Evolutionary conservation across 306 rosid genomes (phyloP), one percentile per base, ranked within the genome.

Genomic region (Dalbergia cultrata): DNA sequence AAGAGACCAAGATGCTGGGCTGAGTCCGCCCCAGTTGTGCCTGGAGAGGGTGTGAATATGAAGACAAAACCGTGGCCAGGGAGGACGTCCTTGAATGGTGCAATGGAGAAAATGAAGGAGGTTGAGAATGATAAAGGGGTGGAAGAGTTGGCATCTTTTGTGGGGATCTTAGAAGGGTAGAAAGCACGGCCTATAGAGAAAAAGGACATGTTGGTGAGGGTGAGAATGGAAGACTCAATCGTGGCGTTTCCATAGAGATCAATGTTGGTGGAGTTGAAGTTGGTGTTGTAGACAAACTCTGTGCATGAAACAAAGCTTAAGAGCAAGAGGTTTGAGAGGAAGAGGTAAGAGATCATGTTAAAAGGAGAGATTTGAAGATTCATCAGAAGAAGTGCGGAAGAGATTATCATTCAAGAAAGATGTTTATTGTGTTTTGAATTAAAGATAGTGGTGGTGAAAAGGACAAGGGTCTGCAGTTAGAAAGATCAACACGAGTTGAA

Each of bases 61-160:
- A 89, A 83, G 75, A 60, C 87, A 34, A 89, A 83, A 9, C 92
- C 90, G 44, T 89, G 90, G 79, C 89, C 87, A 39, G 87, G 84
- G 7, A 84, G 88, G 58, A 80, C 37, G 63, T 67, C 12, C 58
- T 64, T 6, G 44, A 77, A 69, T 1, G 88, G 78, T 3, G 86
- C 78, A 61, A 84, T 69, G 34, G 92, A 89, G 90, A 89, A 89
- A 50, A 86, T 77, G 70, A 86, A 89, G 58, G 87, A 84, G 79
- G 92, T 86, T 44, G 86, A 77, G 77, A 86, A 89, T 7, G 89
- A 53, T 34, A 85, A 57, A 5, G 77, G 71, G 18, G 83, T 21
- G 21, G 88, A 83, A 52, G 85, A 79, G 47, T 72, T 68, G 6
- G 77, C 11, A 53, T 52, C 3, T 21, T 82, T 86, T 19, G 87